Conservation (phyloP, 768 basidiomycete genomes). For the Tricholoma sp. region DNA sequence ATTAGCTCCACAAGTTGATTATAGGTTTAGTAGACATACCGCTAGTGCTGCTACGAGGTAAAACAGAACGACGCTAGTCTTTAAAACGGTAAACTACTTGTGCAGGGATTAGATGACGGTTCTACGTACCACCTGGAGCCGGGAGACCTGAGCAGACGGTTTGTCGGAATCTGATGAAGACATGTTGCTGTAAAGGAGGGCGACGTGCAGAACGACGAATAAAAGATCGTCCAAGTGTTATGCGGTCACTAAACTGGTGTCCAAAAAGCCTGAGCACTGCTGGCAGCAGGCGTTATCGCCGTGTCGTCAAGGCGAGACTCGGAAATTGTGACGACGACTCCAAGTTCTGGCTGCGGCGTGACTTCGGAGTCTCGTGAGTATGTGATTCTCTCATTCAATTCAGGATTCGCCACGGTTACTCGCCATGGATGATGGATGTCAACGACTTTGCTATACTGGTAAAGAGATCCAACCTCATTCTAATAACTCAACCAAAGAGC, state of each 20-base stretch:
- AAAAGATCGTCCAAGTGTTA: neutral
- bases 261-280: neutral
- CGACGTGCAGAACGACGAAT: neutral
- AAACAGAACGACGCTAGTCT: conserved; percentile 76
- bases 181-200: neutral
- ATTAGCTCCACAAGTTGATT: neutral
- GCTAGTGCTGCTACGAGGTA: conserved; percentile 86
- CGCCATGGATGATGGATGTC: no score
- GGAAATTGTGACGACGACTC: neutral
- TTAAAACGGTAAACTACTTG: neutral
- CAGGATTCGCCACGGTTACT: no score
- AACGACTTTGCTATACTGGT: no score
- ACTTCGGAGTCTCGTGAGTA: no score
- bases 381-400: no score
- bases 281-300: no score
- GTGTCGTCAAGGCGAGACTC: no score
- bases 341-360: no score
- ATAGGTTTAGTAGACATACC: conserved; percentile 43
- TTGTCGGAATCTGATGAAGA: conserved; percentile 1
- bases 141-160: neutral
- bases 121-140: neutral
- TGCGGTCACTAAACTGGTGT: neutral
- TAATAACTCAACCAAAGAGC: no score
- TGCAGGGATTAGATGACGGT: neutral
- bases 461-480: no score